Base-by-base conservation (phyloP, 495 filamentous ascomycete species). In the Neurospora sp. region DNA sequence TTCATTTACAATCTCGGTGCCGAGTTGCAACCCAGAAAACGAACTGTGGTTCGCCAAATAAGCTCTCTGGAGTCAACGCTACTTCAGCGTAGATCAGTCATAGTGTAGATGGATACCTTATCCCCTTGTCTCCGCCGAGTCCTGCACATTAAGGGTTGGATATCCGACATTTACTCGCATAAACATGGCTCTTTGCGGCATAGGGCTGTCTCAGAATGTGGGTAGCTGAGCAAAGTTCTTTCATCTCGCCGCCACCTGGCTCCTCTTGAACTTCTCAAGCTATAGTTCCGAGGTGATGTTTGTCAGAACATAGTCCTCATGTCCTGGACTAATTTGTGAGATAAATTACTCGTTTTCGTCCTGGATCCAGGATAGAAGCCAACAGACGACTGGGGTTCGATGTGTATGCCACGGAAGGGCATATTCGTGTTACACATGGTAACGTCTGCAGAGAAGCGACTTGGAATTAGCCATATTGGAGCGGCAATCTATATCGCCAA, bases 391-490 rank as follows among this genome's bases (percentile, higher is more conserved):
- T 27, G 22, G 22, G 46, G 12, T 61, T 61, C 27, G 27, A 31
- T 61, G 53, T 35, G 53, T 35, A 61, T 61, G 53, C 6, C 53
- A 31, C 53, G 53, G 53, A 35, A 31, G 53, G 16, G 53, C 53
- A 31, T 35, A 35, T 61, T 35, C 27, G 22, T 61, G 12, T 61
- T 61, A 35, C 53, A 61, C 53, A 16, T 18, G 27, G 22, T 31
- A 61, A 61, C 22, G 53, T 31, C 53, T 61, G 22, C 22, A 35
- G 14, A 61, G 53, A 61, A 61, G 12, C 53, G 31, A 37, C 27
- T 35, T 65, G 2, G 53, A 65, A 79, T 77, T 72, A 76, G 73
- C 76, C 74, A 71, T 46, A 70, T 75, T 73, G 74, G 74, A 76
- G 74, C 77, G 73, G 72, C 75, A 77, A 74, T 76, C 73, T 71